Percentiles rank a stretch among this genome's conserved stretches.
phyloP scores from a whole-genome alignment of 148 eudicot species.

The Persicaria maculosa region DNA sequence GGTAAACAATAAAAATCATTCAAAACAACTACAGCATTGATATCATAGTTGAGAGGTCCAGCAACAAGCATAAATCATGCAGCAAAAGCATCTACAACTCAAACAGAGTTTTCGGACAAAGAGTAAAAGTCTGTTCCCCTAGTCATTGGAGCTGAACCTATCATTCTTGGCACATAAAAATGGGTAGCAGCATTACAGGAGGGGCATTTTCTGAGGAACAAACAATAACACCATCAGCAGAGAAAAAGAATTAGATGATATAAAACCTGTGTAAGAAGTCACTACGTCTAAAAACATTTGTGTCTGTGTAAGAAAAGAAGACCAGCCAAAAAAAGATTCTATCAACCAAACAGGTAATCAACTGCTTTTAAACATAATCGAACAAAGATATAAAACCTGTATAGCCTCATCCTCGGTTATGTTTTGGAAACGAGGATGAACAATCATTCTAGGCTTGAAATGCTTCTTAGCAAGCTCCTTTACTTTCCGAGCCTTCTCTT shows the following conservation, averaged over 20 bases:
- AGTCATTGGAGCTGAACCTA: neutral
- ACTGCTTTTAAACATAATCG: neutral
- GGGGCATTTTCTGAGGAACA: neutral
- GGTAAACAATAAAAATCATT: neutral
- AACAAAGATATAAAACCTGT: constrained; percentile 40
- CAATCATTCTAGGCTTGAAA: constrained; percentile 88
- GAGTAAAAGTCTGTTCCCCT: neutral
- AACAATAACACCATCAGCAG: neutral
- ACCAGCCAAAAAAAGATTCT: neutral
- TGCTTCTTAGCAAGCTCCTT: constrained; percentile 87
- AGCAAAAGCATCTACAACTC: neutral
- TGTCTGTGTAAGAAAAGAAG: neutral
- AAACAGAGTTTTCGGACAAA: neutral
- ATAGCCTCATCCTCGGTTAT: constrained; percentile 90
- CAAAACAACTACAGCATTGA: neutral
- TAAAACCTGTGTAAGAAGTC: no score
- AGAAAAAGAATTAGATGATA: neutral
- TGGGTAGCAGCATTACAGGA: neutral
- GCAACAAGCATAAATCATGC: neutral
- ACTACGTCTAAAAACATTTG: neutral
- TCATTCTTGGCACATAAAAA: neutral
- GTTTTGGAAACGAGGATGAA: constrained; percentile 90
- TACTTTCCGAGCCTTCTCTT: constrained; percentile 74
- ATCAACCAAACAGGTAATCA: constrained; percentile 6
- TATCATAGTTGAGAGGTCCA: neutral